phyloP scores from a whole-genome alignment of 805 yeast genomes.

The Metschnikowia rubicola region DNA sequence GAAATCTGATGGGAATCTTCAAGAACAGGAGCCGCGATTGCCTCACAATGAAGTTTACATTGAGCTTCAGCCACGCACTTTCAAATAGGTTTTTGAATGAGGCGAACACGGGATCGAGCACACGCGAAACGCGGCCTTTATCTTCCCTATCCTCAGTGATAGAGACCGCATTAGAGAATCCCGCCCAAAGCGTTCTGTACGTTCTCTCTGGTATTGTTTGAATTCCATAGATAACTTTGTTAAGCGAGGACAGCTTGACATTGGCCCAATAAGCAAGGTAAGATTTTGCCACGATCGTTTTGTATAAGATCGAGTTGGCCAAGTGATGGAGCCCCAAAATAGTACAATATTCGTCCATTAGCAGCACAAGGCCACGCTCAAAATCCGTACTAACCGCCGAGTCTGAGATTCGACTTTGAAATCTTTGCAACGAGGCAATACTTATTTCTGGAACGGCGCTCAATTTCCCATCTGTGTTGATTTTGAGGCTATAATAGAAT shows the following conservation, averaged over 20 bases:
- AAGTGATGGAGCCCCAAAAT: constrained; percentile 25
- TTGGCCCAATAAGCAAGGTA: constrained; percentile 36
- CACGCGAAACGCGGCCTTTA: neutral
- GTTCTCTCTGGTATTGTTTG: constrained; percentile 33
- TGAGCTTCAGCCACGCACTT: constrained; percentile 5
- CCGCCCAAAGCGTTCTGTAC: constrained; percentile 1
- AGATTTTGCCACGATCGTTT: constrained; percentile 31
- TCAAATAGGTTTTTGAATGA: constrained; percentile 5
- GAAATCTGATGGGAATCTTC: constrained; percentile 19
- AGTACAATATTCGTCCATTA: constrained; percentile 24
- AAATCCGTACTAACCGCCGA: constrained; percentile 3
- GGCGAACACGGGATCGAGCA: neutral
- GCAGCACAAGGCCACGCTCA: constrained; percentile 7
- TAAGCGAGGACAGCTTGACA: constrained; percentile 22
- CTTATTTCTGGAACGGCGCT: constrained; percentile 13
- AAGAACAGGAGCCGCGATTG: constrained; percentile 13
- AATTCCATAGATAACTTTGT: constrained; percentile 30
- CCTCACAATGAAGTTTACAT: constrained; percentile 13
- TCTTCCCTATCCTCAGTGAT: neutral
- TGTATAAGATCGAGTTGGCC: constrained; percentile 32
- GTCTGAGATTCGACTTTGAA: constrained; percentile 5
- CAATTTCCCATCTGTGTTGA: constrained; percentile 10
- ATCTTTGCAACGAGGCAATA: constrained; percentile 5
- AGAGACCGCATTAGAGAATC: constrained; percentile 1
- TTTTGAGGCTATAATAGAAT: constrained; percentile 15